Conservation (phyloP, 495 filamentous ascomycete genomes). For the Penicillium robsamsonii region DNA sequence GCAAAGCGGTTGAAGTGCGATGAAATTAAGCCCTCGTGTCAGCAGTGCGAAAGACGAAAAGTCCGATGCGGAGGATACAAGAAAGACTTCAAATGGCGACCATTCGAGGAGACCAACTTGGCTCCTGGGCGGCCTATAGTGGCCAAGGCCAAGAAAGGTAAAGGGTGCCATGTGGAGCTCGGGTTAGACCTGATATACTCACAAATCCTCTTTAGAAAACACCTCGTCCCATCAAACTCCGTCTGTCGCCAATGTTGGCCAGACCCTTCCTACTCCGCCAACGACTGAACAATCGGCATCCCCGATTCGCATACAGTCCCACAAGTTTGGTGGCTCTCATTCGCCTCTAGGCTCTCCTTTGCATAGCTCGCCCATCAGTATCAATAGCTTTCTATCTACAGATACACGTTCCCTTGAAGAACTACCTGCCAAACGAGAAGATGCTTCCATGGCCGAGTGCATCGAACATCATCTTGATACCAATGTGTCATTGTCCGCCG, state of each 20-base stretch:
- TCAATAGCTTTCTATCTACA: slow-evolving; percentile 24
- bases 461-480: slow-evolving; percentile 5
- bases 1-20: slow-evolving; percentile 80
- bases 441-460: slow-evolving; percentile 14
- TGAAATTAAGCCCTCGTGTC: slow-evolving; percentile 72
- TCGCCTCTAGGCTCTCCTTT: slow-evolving; percentile 21
- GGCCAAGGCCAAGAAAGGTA: slow-evolving; percentile 52
- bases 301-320: slow-evolving; percentile 10
- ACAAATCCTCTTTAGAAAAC: background rate
- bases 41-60: slow-evolving; percentile 68
- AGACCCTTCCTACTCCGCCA: slow-evolving; percentile 20
- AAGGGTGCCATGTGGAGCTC: background rate
- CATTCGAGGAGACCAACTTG: slow-evolving; percentile 68
- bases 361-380: slow-evolving; percentile 22
- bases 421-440: slow-evolving; percentile 2
- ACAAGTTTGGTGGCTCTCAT: background rate
- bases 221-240: slow-evolving; percentile 3
- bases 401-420: slow-evolving; percentile 23
- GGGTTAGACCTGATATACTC: background rate
- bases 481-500: slow-evolving; percentile 19
- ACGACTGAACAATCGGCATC: slow-evolving; percentile 19
- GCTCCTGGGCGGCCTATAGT: slow-evolving; percentile 42
- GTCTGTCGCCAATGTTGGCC: background rate
- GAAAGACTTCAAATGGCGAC: slow-evolving; percentile 82
- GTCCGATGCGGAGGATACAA: slow-evolving; percentile 76